Evolutionary conservation across 306 rosid species (phyloP).

Genomic region (Cucurbita maxima): DNA sequence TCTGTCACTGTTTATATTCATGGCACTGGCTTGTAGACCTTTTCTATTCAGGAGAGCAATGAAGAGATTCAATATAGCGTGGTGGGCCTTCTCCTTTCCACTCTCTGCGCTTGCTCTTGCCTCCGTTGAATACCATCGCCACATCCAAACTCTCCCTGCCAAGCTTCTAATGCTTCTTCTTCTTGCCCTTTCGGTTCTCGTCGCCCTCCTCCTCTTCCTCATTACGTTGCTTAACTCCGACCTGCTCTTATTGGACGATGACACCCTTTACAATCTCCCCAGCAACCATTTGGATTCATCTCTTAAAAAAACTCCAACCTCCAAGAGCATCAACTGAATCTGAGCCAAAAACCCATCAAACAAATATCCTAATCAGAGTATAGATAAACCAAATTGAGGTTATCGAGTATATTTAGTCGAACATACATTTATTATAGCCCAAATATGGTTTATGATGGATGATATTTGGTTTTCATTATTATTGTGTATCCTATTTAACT

Average conservation of each 20-base stretch:
- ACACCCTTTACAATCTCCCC: background rate
- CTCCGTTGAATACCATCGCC: constrained; percentile 17
- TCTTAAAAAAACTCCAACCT: too few relatives aligned
- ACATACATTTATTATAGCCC: too few relatives aligned
- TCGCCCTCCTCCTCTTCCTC: background rate
- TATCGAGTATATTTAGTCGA: too few relatives aligned
- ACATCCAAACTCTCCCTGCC: background rate
- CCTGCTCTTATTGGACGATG: background rate
- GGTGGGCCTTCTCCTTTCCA: constrained; percentile 11
- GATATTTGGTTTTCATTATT: too few relatives aligned
- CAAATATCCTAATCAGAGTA: too few relatives aligned
- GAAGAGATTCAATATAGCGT: constrained; percentile 8
- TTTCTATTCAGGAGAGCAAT: constrained; percentile 3
- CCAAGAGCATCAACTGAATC: too few relatives aligned
- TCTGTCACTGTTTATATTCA: constrained; percentile 6
- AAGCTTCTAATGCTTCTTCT: background rate
- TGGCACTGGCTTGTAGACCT: constrained; percentile 7
- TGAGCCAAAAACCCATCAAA: too few relatives aligned
- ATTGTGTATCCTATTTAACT: too few relatives aligned
- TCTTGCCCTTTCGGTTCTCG: background rate
- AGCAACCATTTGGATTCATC: too few relatives aligned
- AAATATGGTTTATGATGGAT: too few relatives aligned
- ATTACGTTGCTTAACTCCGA: background rate
- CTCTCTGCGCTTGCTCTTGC: constrained; percentile 21
- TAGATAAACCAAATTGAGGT: too few relatives aligned